Conservation (phyloP, 2,329 filamentous ascomycete species). For the Purpureocillium takamizusanense region DNA sequence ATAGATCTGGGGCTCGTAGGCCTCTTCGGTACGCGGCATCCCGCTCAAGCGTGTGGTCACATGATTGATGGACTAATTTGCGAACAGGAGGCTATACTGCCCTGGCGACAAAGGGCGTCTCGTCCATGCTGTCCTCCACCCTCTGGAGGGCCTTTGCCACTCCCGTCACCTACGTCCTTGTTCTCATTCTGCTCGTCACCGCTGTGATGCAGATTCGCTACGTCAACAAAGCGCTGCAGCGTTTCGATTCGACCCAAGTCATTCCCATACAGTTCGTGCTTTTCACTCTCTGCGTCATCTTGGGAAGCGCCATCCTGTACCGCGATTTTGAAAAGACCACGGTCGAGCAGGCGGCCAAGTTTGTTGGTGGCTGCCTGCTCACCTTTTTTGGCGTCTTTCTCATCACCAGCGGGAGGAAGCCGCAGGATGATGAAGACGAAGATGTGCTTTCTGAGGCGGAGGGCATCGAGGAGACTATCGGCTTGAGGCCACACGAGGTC, state of each 20-base stretch:
- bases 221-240: conserved; percentile 77
- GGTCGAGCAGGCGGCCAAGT: conserved; percentile 65
- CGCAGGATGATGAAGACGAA: conserved; percentile 48
- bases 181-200: conserved; percentile 69
- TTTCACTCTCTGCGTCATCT: conserved; percentile 91
- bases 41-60: neutral
- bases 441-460: conserved; percentile 45
- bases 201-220: conserved; percentile 97
- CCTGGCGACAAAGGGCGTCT: conserved; percentile 90
- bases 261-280: conserved; percentile 97
- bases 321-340: conserved; percentile 87
- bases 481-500: conserved; percentile 42
- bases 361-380: conserved; percentile 79
- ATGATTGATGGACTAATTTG: neutral
- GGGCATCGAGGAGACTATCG: conserved; percentile 55
- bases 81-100: conserved; percentile 85
- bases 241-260: conserved; percentile 94
- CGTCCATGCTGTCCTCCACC: conserved; percentile 86
- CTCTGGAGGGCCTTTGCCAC: conserved; percentile 84
- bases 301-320: conserved; percentile 88
- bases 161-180: conserved; percentile 81
- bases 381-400: conserved; percentile 97
- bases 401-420: conserved; percentile 75
- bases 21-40: conserved; percentile 63
- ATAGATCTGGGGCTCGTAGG: conserved; percentile 91